phyloP scores from a whole-genome alignment of 768 basidiomycete species.

The Tricholoma saponaceum region DNA sequence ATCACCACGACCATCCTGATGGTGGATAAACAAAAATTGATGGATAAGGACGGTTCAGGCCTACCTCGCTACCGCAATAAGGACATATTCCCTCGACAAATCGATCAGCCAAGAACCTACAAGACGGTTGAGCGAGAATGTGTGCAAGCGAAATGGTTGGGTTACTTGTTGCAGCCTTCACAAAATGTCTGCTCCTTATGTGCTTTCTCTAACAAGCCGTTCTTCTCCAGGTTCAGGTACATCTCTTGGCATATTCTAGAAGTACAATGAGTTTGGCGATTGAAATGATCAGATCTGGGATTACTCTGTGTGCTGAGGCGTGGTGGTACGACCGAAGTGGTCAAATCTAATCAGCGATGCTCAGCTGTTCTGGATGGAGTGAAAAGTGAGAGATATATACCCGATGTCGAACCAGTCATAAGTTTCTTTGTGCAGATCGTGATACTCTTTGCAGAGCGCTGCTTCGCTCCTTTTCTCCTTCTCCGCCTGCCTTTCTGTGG shows the following conservation, averaged over 20 bases:
- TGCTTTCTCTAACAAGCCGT: constrained; percentile 75
- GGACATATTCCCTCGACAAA: constrained; percentile 99
- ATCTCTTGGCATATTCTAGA: constrained; percentile 86
- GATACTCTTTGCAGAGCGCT: constrained; percentile 88
- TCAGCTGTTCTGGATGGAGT: constrained; percentile 1
- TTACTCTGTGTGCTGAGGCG: constrained; percentile 84
- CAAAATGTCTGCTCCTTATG: constrained; percentile 93
- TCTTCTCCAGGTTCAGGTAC: constrained; percentile 78
- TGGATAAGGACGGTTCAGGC: constrained; percentile 13
- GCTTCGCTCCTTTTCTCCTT: constrained; percentile 80
- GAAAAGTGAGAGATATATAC: constrained; percentile 33
- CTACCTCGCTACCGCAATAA: constrained; percentile 80
- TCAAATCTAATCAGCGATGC: constrained; percentile 63
- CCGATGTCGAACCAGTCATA: constrained; percentile 98
- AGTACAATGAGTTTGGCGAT: background rate
- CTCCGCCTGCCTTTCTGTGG: constrained; percentile 94
- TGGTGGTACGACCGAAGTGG: constrained; percentile 93
- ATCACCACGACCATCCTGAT: constrained; percentile 92
- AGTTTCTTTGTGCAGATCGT: constrained; percentile 83
- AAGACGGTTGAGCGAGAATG: background rate
- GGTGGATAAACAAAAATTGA: background rate
- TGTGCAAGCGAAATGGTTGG: background rate
- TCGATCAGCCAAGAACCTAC: constrained; percentile 91
- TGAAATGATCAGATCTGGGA: constrained; percentile 14
- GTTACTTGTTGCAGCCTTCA: constrained; percentile 82